Evolutionary conservation across 495 filamentous ascomycete genomes (phyloP), one percentile per base, ranked within the genome.

Genomic region (Geopyxis carbonaria): DNA sequence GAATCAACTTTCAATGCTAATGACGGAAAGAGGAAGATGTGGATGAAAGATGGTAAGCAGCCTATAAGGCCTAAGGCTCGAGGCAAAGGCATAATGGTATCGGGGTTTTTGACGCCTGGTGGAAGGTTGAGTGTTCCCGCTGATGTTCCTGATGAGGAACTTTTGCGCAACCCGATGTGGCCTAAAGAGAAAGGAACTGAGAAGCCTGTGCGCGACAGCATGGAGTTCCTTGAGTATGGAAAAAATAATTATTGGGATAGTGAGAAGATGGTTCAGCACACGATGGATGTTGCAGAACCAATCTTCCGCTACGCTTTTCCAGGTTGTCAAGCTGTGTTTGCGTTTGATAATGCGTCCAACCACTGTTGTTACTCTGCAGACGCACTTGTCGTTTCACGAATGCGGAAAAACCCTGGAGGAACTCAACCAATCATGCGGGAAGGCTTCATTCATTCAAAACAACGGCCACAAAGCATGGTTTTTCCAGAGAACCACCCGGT

Each of bases 71-170:
- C 15, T 9, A 47, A 44, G 23, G 13, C 2, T 1, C 19, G 16
- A 5, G 31, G 40, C n/a, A 44, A 47, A 38, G 40, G 44, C 4
- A 37, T 47, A 4, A 47, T 44, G 44, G 33, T 44, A 9, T 38
- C 40, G 2, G 15, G 15, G 10, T 44, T 47, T 32, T 19, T 47
- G 4, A 43, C 37, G 6, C 20, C 42, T 13, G 34, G 34, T 15
- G 22, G 21, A 5, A 6, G 10, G 7, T 23, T 46, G 13, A 3
- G 10, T 30, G 44, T 46, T 22, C 44, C 44, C 0, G 22, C 18
- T 29, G 6, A 33, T 34, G 30, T 46, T 9, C 14, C n/a, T 3
- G 21, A 43, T 28, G n/a, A n/a, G 3, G 3, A 21, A 10, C 10
- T 43, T 5, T 15, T 43, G 3, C 11, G 15, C 6, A 32, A 38